A percentile compares a stretch with the other conserved stretches of the same genome.
Conservation (phyloP, 805 yeast species). For the Metschnikowia vanudenii region DNA sequence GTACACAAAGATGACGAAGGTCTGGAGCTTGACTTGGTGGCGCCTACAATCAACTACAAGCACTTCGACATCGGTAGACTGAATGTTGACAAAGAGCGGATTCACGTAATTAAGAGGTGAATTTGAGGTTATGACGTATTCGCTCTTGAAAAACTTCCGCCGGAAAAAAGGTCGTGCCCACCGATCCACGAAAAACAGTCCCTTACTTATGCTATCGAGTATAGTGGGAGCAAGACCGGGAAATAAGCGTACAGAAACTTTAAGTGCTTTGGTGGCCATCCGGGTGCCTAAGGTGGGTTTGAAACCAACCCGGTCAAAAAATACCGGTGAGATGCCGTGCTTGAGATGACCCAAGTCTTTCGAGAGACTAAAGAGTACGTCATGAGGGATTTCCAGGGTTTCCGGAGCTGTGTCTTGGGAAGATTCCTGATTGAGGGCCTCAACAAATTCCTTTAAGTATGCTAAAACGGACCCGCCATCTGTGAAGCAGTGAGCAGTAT, state of each 20-base stretch:
- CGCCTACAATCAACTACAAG: constrained; percentile 1
- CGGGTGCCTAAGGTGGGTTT: background rate
- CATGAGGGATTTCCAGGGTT: too few relatives aligned
- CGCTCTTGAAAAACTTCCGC: constrained; percentile 3
- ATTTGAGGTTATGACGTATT: background rate
- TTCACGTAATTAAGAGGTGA: constrained; percentile 3
- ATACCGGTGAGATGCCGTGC: constrained; percentile 2
- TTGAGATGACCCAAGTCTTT: constrained; percentile 4
- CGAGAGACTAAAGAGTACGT: background rate
- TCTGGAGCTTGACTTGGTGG: constrained; percentile 6
- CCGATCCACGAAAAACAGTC: constrained; percentile 4
- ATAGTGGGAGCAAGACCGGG: background rate
- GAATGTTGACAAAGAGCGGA: constrained; percentile 1
- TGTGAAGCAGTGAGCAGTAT: constrained; percentile 4
- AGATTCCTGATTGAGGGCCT: background rate
- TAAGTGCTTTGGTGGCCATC: background rate
- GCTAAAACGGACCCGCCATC: constrained; percentile 10
- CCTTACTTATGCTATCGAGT: constrained; percentile 1
- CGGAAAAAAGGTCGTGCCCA: background rate
- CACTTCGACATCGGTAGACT: background rate
- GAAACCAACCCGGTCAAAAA: background rate
- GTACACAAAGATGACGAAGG: constrained; percentile 5
- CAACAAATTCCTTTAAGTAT: constrained; percentile 8
- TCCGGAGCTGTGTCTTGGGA: too few relatives aligned
- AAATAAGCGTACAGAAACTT: background rate